Evolutionary conservation across 768 basidiomycete genomes (phyloP).

Genomic region (Agaricus blazei): DNA sequence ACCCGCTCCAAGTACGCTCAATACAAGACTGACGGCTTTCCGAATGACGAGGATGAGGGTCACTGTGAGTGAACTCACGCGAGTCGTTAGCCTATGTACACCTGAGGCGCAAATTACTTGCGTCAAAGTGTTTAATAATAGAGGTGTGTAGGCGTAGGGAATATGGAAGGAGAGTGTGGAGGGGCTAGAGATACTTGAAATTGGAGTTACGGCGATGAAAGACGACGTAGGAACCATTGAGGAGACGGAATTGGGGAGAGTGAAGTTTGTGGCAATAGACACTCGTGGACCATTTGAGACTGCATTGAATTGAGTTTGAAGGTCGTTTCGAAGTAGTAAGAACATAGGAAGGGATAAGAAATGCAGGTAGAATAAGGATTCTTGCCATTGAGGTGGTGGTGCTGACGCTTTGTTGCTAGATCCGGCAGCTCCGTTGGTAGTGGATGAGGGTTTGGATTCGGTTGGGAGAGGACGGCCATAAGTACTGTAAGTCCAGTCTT

Average conservation of each 20-base stretch:
- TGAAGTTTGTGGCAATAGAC: conserved; percentile 27
- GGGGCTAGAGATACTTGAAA: conserved; percentile 24
- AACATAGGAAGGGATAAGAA: conserved; percentile 79
- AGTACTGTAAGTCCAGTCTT: conserved; percentile 73
- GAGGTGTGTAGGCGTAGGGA: conserved; percentile 56
- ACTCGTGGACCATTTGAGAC: conserved; percentile 37
- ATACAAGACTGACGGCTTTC: conserved; percentile 71
- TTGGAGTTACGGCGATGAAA: not conserved
- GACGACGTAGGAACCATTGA: conserved; percentile 8
- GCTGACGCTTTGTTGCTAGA: conserved; percentile 1
- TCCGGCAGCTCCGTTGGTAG: conserved; percentile 4
- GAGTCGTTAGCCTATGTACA: conserved; percentile 79
- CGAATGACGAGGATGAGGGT: conserved; percentile 78
- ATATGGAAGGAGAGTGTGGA: conserved; percentile 33
- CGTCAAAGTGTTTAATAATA: conserved; percentile 75
- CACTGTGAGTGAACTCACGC: conserved; percentile 69
- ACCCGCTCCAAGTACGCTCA: conserved; percentile 56
- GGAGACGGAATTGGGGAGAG: conserved; percentile 17
- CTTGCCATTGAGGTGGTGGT: conserved; percentile 54
- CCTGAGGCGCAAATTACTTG: conserved; percentile 84
- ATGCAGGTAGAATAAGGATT: conserved; percentile 90
- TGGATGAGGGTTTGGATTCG: not conserved
- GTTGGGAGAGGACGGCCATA: conserved; percentile 20
- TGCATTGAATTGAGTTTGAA: conserved; percentile 39
- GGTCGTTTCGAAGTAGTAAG: conserved; percentile 48